A percentile compares a stretch with the other conserved stretches of the same genome.
phyloP scores from a whole-genome alignment of 2,329 filamentous ascomycete species.

The Penicillium sp. region DNA sequence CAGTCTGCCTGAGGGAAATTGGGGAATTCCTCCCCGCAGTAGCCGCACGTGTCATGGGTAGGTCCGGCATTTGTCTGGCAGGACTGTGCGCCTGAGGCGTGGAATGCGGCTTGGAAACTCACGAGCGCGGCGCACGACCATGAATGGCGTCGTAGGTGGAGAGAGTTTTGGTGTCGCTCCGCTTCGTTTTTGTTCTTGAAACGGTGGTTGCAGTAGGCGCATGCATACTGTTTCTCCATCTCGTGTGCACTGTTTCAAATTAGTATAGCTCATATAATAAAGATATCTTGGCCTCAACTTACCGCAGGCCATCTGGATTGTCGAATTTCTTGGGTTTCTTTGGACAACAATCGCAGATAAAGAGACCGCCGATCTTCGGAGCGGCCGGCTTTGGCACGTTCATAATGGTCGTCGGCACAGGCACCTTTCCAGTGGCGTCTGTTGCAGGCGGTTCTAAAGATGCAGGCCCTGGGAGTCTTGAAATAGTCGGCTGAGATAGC shows the following conservation, averaged over 20 bases:
- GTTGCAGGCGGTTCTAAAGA: conserved; percentile 42
- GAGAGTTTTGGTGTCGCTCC: conserved; percentile 90
- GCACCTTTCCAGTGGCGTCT: conserved; percentile 48
- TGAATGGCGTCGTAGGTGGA: conserved; percentile 87
- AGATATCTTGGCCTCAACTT: conserved; percentile 35
- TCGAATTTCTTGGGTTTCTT: conserved; percentile 98
- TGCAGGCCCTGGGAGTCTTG: conserved; percentile 37
- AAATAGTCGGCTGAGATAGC: conserved; percentile 36
- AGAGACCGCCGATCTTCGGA: conserved; percentile 56
- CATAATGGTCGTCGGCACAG: conserved; percentile 38
- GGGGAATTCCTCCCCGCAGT: conserved; percentile 89
- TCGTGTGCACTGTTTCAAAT: conserved; percentile 67
- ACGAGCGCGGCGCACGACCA: conserved; percentile 91
- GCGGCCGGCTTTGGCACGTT: conserved; percentile 35
- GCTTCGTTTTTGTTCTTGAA: conserved; percentile 99
- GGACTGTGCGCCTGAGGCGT: conserved; percentile 62
- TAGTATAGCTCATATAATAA: neutral
- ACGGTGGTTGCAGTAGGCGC: conserved; percentile 85
- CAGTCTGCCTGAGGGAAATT: conserved; percentile 75
- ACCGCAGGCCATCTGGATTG: conserved; percentile 78
- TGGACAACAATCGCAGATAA: conserved; percentile 89
- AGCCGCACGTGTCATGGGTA: conserved; percentile 75
- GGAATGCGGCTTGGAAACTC: conserved; percentile 77
- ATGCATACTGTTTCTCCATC: conserved; percentile 94
- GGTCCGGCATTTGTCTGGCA: conserved; percentile 36